Evolutionary conservation across 164 flowering plant genomes (phyloP).

Genomic region (Houttuynia cordata): DNA sequence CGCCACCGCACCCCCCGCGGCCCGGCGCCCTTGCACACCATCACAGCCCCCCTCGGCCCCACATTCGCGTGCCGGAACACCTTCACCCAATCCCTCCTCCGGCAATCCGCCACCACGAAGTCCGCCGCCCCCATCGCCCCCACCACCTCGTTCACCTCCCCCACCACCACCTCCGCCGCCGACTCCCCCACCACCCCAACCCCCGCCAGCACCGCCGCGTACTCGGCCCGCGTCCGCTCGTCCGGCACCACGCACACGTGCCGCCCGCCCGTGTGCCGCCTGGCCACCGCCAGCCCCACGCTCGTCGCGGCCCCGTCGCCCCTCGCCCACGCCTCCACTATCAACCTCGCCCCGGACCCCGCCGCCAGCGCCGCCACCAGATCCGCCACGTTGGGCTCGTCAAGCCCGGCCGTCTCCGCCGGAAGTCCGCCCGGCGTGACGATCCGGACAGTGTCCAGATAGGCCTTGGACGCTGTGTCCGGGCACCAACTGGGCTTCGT

Average conservation of each 20-base stretch:
- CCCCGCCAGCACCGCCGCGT: slow-evolving; percentile 21
- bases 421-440: slow-evolving; percentile 20
- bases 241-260: slow-evolving; percentile 76
- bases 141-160: slow-evolving; percentile 52
- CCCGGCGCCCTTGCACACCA: slow-evolving; percentile 55
- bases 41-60: slow-evolving; percentile 53
- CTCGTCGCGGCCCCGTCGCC: slow-evolving; percentile 48
- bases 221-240: slow-evolving; percentile 40
- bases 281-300: slow-evolving; percentile 56
- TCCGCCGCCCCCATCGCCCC: slow-evolving; percentile 40
- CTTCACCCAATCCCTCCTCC: slow-evolving; percentile 30
- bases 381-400: slow-evolving; percentile 39
- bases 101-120: slow-evolving; percentile 67
- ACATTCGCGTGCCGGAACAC: slow-evolving; percentile 36
- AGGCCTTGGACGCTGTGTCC: slow-evolving; percentile 67
- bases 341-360: slow-evolving; percentile 36
- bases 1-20: slow-evolving; percentile 35
- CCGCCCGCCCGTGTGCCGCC: slow-evolving; percentile 48
- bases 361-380: slow-evolving; percentile 51
- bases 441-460: slow-evolving; percentile 64
- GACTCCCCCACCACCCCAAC: slow-evolving; percentile 35
- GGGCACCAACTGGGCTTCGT: slow-evolving; percentile 87
- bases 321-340: slow-evolving; percentile 50
- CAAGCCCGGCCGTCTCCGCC: slow-evolving; percentile 23
- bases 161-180: slow-evolving; percentile 48